These are phyloP conservation scores for Dimargaris verticillata DNA, from an alignment of 192 early-diverging fungal species.

Conservation along the genomic window DNA sequence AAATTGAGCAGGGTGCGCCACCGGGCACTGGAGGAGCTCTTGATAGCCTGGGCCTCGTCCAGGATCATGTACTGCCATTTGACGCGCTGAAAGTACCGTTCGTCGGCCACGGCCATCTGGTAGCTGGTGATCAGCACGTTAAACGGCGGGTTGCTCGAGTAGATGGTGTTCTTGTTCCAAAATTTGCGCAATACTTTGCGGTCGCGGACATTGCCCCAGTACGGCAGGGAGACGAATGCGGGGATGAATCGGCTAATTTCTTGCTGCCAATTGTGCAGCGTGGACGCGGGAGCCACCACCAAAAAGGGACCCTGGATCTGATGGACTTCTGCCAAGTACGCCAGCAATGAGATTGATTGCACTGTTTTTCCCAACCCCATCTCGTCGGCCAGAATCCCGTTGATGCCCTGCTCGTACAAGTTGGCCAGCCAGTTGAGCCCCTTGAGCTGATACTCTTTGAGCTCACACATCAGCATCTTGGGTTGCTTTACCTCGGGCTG, in stretches of 20 bases:
- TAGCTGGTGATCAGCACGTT: constrained; percentile 85
- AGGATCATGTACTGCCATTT: constrained; percentile 95
- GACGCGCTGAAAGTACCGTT: constrained; percentile 59
- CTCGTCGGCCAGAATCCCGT: constrained; percentile 79
- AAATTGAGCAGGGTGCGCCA: constrained; percentile 77
- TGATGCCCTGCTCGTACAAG: constrained; percentile 79
- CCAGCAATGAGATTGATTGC: constrained; percentile 79
- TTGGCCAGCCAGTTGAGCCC: constrained; percentile 75
- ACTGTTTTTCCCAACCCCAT: constrained; percentile 80
- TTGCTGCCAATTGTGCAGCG: constrained; percentile 85
- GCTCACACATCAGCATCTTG: constrained; percentile 67
- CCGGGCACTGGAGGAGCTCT: constrained; percentile 68
- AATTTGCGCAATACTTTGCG: constrained; percentile 65
- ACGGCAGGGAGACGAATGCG: constrained; percentile 62
- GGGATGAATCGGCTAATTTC: constrained; percentile 72
- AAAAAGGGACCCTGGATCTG: constrained; percentile 85
- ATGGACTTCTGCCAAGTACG: constrained; percentile 69
- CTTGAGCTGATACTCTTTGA: constrained; percentile 69
- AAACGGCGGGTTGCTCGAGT: constrained; percentile 60
- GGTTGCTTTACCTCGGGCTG: constrained; percentile 65
- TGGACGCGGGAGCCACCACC: constrained; percentile 76
- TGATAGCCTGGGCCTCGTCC: constrained; percentile 90
- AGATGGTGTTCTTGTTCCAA: constrained; percentile 55
- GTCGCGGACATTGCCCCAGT: constrained; percentile 75
- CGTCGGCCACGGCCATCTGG: constrained; percentile 69